Conservation (phyloP, 2,329 filamentous ascomycete species). For the Curvularia eragrostidis region DNA sequence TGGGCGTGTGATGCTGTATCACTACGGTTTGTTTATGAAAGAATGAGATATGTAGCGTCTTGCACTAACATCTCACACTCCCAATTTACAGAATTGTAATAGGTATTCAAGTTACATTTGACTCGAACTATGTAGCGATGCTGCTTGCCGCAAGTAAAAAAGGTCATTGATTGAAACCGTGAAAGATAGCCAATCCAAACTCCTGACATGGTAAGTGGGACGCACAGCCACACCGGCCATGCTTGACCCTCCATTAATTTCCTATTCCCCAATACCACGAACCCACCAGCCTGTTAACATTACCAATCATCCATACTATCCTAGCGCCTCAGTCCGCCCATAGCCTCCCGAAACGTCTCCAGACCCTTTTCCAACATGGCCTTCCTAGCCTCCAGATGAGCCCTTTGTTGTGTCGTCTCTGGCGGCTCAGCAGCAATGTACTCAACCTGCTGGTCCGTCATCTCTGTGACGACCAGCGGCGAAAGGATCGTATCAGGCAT, state of each 20-base stretch:
- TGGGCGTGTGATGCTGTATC: too few relatives aligned
- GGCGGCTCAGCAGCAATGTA: conserved; percentile 46
- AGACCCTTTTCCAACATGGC: conserved; percentile 47
- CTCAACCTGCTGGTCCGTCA: conserved; percentile 47
- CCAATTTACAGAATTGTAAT: too few relatives aligned
- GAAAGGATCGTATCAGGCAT: conserved; percentile 41
- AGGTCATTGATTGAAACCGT: background rate
- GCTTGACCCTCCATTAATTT: background rate
- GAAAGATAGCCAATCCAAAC: background rate
- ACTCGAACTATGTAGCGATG: too few relatives aligned
- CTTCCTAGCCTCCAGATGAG: conserved; percentile 36
- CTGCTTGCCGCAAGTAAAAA: too few relatives aligned
- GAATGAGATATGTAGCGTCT: too few relatives aligned
- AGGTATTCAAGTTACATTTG: too few relatives aligned
- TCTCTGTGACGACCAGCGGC: conserved; percentile 35
- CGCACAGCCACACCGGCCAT: background rate
- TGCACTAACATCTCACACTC: too few relatives aligned
- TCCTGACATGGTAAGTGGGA: background rate
- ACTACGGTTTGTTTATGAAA: too few relatives aligned
- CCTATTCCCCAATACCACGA: background rate
- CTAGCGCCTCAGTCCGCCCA: conserved; percentile 28
- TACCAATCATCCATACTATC: background rate
- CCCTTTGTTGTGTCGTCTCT: conserved; percentile 35
- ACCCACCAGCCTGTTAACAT: background rate
- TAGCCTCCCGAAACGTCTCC: conserved; percentile 40